phyloP scores from a whole-genome alignment of 2,329 filamentous ascomycete species.

The Diaporthe citri region DNA sequence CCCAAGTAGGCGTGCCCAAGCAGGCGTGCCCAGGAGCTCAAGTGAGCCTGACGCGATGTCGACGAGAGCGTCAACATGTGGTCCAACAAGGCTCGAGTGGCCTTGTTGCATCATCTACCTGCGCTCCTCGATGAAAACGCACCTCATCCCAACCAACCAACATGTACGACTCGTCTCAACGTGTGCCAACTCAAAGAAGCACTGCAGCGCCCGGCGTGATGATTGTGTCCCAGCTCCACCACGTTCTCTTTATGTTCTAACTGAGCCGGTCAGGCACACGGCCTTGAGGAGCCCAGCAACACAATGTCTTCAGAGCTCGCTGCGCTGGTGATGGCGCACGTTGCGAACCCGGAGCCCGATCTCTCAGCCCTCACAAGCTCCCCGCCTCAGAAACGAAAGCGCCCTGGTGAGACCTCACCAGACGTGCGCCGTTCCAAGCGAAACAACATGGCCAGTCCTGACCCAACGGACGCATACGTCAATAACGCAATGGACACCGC shows the following conservation, averaged over 20 bases:
- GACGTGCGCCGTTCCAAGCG: conserved; percentile 39
- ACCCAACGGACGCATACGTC: conserved; percentile 37
- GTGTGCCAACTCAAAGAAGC: background rate
- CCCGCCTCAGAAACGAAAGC: conserved; percentile 39
- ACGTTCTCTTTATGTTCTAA: conserved; percentile 4
- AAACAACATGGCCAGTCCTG: conserved; percentile 36
- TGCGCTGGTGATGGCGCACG: conserved; percentile 41
- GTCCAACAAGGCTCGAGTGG: conserved; percentile 16
- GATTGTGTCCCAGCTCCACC: background rate
- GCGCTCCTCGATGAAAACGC: background rate
- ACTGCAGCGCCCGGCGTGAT: background rate
- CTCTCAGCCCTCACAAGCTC: conserved; percentile 40
- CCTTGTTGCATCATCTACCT: conserved; percentile 5
- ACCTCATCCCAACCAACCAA: background rate
- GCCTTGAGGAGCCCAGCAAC: conserved; percentile 44
- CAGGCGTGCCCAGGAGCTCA: background rate
- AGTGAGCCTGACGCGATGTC: conserved; percentile 3
- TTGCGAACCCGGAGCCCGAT: conserved; percentile 37
- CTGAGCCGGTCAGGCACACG: background rate
- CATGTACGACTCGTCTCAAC: background rate
- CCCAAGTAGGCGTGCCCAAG: background rate
- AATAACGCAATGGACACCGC: conserved; percentile 37
- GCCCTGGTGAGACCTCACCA: conserved; percentile 37
- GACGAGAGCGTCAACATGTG: background rate
- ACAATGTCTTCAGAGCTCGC: conserved; percentile 54